phyloP scores from a whole-genome alignment of 352 stramenopile species.

The Globisporangium barbulae region DNA sequence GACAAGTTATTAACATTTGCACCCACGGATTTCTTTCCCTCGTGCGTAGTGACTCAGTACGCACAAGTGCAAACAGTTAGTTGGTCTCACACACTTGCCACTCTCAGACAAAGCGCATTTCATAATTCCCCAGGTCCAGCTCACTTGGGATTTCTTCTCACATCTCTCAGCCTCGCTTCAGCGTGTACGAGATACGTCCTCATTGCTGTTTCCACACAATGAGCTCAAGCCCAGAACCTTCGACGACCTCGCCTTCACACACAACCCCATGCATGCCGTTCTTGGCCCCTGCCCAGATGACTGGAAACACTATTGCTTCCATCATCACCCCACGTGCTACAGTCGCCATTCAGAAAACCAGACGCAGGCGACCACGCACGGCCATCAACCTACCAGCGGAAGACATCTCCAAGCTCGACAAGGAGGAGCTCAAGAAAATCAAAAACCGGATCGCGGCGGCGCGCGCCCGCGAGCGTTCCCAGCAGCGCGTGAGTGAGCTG shows the following conservation, averaged over 20 bases:
- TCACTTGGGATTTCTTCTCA: neutral
- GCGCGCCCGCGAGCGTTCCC: conserved; percentile 45
- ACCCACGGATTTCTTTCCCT: neutral
- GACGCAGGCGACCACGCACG: conserved; percentile 39
- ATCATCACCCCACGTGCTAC: neutral
- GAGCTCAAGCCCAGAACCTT: neutral
- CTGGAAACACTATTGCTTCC: neutral
- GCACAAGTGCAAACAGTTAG: neutral
- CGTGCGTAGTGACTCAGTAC: conserved; percentile 5
- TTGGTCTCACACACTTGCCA: neutral
- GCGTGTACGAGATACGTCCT: neutral
- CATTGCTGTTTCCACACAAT: neutral
- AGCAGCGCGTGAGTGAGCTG: conserved; percentile 47
- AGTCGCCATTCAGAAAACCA: conserved; percentile 2
- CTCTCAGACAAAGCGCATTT: neutral
- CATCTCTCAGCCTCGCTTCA: neutral
- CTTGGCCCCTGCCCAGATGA: neutral
- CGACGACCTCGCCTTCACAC: conserved; percentile 1
- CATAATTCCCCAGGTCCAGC: neutral
- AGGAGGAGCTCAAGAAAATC: conserved; percentile 55
- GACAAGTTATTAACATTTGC: neutral
- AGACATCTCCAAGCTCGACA: conserved; percentile 36
- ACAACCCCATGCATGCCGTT: neutral
- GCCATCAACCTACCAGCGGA: conserved; percentile 42
- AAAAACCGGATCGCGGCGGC: conserved; percentile 72